A percentile compares a stretch with the other conserved stretches of the same genome.
These are phyloP conservation scores for Cylindrotheca closterium DNA, from an alignment of 108 stramenopile species.

Conservation along the genomic window DNA sequence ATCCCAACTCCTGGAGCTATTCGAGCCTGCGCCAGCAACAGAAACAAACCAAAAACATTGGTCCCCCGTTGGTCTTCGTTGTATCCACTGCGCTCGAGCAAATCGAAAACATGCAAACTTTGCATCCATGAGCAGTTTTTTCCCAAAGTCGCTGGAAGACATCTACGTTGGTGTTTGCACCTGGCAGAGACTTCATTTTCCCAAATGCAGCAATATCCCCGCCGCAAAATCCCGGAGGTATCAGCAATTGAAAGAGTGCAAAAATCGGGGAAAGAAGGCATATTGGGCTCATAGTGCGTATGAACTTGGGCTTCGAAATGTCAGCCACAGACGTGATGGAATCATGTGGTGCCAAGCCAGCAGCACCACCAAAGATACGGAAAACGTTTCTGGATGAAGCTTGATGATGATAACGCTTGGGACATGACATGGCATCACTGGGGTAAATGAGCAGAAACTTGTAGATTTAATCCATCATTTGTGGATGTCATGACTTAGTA, in stretches of 20 bases:
- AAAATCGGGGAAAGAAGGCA: conserved; percentile 57
- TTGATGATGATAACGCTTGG: background rate
- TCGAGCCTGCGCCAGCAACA: conserved; percentile 4
- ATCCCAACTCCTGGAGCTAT: conserved; percentile 40
- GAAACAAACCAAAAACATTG: background rate
- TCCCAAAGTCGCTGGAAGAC: conserved; percentile 41
- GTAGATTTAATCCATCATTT: too few species aligned
- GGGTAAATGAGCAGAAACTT: background rate
- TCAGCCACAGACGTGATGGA: conserved; percentile 19
- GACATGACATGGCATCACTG: background rate
- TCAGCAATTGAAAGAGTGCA: conserved; percentile 43
- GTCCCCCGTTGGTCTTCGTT: conserved; percentile 35
- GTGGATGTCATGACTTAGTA: too few species aligned
- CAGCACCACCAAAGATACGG: background rate
- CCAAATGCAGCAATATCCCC: conserved; percentile 52
- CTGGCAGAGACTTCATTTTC: conserved; percentile 64
- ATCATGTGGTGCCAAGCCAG: conserved; percentile 15
- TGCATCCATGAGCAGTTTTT: conserved; percentile 38
- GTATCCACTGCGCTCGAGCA: conserved; percentile 27
- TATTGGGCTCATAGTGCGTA: conserved; percentile 62
- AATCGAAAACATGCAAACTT: conserved; percentile 10
- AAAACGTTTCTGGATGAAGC: background rate
- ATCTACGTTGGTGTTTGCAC: conserved; percentile 40
- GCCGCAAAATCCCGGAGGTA: conserved; percentile 34
- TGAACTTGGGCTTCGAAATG: conserved; percentile 58